Conservation (phyloP, 805 yeast species). For the Starmerella apis region DNA sequence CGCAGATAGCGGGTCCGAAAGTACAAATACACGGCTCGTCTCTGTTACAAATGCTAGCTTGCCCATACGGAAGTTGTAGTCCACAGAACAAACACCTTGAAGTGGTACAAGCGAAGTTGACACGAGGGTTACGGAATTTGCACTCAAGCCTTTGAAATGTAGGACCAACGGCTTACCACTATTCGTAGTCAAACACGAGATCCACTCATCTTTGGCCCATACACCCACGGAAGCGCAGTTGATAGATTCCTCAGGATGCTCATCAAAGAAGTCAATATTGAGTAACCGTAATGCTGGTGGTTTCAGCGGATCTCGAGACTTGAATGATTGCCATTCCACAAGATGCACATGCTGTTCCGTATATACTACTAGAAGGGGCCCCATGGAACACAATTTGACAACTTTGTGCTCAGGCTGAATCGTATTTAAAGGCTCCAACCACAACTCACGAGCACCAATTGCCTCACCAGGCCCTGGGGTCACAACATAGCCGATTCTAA, state of each 20-base stretch:
- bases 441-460: conserved; percentile 32
- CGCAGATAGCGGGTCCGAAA: background rate
- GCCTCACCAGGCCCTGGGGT: conserved; percentile 36
- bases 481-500: conserved; percentile 10
- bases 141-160: conserved; percentile 1
- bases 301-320: conserved; percentile 29
- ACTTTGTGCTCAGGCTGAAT: conserved; percentile 12
- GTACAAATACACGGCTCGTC: conserved; percentile 4
- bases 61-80: conserved; percentile 37
- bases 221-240: background rate
- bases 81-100: conserved; percentile 26
- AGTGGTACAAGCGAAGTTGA: background rate
- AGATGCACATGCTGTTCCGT: conserved; percentile 12
- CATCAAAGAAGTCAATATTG: background rate
- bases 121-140: background rate
- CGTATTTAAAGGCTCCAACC: conserved; percentile 24
- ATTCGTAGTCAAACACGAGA: conserved; percentile 1
- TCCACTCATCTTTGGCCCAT: conserved; percentile 8
- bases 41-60: conserved; percentile 33
- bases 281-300: conserved; percentile 10
- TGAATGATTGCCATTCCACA: conserved; percentile 22
- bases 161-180: background rate
- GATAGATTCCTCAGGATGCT: background rate
- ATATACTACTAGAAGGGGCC: conserved; percentile 14
- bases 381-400: conserved; percentile 10